phyloP scores from a whole-genome alignment of 768 basidiomycete genomes.

The Scleroderma bovista region DNA sequence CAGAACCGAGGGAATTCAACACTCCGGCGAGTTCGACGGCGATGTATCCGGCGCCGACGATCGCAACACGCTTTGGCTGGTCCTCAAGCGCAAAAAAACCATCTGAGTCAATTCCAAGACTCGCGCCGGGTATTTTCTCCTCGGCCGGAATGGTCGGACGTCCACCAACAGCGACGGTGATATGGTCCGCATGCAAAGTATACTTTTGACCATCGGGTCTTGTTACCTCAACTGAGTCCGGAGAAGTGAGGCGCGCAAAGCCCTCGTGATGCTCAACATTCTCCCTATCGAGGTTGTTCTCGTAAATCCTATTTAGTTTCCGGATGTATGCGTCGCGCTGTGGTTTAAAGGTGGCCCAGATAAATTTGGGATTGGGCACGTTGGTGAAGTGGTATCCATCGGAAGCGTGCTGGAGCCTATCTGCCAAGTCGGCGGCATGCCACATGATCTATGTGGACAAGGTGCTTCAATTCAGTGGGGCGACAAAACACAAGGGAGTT shows the following conservation, averaged over 20 bases:
- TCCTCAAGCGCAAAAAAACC: conserved; percentile 91
- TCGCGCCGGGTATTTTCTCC: conserved; percentile 80
- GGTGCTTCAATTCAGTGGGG: not conserved
- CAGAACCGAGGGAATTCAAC: conserved; percentile 83
- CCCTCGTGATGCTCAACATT: conserved; percentile 85
- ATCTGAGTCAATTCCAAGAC: conserved; percentile 87
- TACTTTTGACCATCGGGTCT: conserved; percentile 64
- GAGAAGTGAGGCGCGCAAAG: conserved; percentile 63
- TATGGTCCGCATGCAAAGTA: conserved; percentile 66
- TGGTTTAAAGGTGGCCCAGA: conserved; percentile 88
- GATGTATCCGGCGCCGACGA: conserved; percentile 97
- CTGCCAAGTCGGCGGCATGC: conserved; percentile 88
- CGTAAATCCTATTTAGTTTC: conserved; percentile 86
- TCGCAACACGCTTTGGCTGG: conserved; percentile 89
- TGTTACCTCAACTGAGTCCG: conserved; percentile 68
- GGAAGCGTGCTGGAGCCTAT: conserved; percentile 73
- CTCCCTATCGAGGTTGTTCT: conserved; percentile 81
- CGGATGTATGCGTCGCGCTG: conserved; percentile 95
- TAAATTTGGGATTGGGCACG: conserved; percentile 55
- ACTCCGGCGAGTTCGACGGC: conserved; percentile 96
- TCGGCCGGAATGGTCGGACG: conserved; percentile 76
- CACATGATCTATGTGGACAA: conserved; percentile 77
- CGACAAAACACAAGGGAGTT: not conserved
- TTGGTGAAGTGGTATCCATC: conserved; percentile 70
- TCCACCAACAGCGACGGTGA: conserved; percentile 86